Evolutionary conservation across 1,139 yeast genomes (phyloP).

Genomic region (Blastobotrys aristatus): DNA sequence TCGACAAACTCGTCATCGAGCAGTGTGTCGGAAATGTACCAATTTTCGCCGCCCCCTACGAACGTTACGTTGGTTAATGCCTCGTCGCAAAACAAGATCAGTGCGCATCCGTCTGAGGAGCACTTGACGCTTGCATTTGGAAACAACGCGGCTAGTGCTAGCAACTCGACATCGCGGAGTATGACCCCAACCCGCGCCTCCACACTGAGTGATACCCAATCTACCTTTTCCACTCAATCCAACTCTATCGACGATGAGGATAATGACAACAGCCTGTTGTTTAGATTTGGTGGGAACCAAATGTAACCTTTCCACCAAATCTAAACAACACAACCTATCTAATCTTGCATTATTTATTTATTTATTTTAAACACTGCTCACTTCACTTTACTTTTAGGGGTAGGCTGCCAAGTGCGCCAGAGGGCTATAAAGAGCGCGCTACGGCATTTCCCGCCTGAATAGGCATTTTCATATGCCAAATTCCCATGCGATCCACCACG

Average conservation of each 20-base stretch:
- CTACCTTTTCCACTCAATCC: too few relatives aligned
- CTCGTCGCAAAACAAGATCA: neutral
- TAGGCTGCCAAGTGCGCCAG: too few relatives aligned
- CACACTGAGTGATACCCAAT: neutral
- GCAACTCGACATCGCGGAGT: neutral
- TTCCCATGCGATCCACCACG: too few relatives aligned
- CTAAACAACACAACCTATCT: neutral
- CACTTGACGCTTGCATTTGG: constrained; percentile 3
- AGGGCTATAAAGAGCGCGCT: too few relatives aligned
- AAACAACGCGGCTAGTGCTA: neutral
- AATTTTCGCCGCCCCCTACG: neutral
- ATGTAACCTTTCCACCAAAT: neutral
- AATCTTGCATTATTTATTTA: neutral
- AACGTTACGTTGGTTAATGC: neutral
- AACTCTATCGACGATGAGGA: neutral
- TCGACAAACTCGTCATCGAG: constrained; percentile 14
- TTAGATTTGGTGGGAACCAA: constrained; percentile 13
- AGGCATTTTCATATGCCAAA: too few relatives aligned
- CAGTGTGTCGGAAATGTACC: constrained; percentile 11
- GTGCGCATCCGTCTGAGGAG: neutral
- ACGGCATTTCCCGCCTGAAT: too few relatives aligned
- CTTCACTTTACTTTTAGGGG: too few relatives aligned
- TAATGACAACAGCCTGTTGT: neutral
- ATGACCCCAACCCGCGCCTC: constrained; percentile 1
- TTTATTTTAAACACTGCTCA: neutral